Evolutionary conservation across 2,329 filamentous ascomycete species (phyloP).

Genomic region (Bisporella sp.): DNA sequence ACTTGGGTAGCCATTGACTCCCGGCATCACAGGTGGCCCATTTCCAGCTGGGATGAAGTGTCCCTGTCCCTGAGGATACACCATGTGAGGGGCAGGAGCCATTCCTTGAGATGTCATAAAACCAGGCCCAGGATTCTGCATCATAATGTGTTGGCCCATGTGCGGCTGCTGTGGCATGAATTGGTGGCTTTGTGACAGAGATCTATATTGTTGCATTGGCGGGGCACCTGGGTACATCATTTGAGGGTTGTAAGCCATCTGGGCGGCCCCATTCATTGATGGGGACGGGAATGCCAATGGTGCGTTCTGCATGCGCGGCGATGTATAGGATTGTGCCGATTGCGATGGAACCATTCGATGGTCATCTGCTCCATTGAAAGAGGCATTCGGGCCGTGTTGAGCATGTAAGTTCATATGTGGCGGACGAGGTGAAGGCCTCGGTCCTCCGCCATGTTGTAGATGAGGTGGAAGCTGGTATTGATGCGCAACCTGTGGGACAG

Average conservation of each 20-base stretch:
- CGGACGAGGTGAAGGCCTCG: slow-evolving; percentile 67
- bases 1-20: slow-evolving; percentile 77
- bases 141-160: slow-evolving; percentile 79
- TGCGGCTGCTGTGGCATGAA: slow-evolving; percentile 62
- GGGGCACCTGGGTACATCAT: slow-evolving; percentile 64
- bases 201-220: slow-evolving; percentile 65
- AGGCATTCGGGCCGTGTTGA: slow-evolving; percentile 58
- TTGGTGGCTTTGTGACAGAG: slow-evolving; percentile 64
- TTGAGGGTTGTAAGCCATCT: slow-evolving; percentile 65
- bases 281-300: slow-evolving; percentile 67
- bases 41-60: slow-evolving; percentile 57
- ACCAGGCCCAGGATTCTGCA: slow-evolving; percentile 60
- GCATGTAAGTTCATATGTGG: slow-evolving; percentile 71
- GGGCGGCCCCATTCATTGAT: slow-evolving; percentile 60
- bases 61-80: slow-evolving; percentile 65
- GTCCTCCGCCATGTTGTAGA: slow-evolving; percentile 67
- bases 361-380: slow-evolving; percentile 70
- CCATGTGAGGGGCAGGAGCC: slow-evolving; percentile 68
- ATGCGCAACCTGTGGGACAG: slow-evolving; percentile 63
- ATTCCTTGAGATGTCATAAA: slow-evolving; percentile 73
- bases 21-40: slow-evolving; percentile 53
- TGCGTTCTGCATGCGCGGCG: slow-evolving; percentile 67
- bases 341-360: slow-evolving; percentile 81
- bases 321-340: slow-evolving; percentile 78
- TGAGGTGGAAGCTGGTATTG: slow-evolving; percentile 81